A percentile compares a stretch with the other conserved stretches of the same genome.
These are phyloP conservation scores for Pichia scutulata DNA, from an alignment of 805 yeast species.

Conservation along the genomic window DNA sequence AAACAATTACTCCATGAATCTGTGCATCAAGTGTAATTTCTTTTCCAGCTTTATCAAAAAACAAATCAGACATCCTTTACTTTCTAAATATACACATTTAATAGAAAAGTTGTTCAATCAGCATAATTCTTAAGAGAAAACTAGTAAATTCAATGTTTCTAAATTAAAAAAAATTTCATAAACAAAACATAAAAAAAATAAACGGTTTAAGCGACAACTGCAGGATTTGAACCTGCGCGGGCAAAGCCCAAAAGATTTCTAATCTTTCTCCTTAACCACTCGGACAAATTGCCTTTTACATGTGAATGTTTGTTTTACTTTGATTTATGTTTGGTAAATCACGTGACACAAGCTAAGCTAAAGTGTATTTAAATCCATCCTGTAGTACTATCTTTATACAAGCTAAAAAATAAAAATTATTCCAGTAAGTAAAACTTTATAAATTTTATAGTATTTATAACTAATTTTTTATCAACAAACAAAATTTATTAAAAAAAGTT, in stretches of 20 bases:
- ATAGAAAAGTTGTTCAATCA: not conserved
- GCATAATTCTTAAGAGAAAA: not conserved
- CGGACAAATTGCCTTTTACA: conserved; percentile 42
- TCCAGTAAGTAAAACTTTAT: too few species aligned
- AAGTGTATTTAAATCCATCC: too few species aligned
- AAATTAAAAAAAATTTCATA: too few species aligned
- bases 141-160: too few species aligned
- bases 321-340: too few species aligned
- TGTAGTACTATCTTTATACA: too few species aligned
- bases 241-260: conserved; percentile 55
- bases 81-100: not conserved
- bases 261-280: conserved; percentile 52
- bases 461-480: too few species aligned
- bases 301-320: too few species aligned
- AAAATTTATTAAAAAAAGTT: too few species aligned
- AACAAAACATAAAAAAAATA: conserved; percentile 4
- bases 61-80: not conserved
- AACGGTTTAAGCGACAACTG: conserved; percentile 36
- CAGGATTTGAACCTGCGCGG: conserved; percentile 60
- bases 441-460: too few species aligned
- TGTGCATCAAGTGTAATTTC: not conserved
- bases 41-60: not conserved
- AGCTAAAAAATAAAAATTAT: too few species aligned
- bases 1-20: not conserved
- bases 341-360: too few species aligned